Evolutionary conservation across 495 filamentous ascomycete species (phyloP).

Genomic region (Trichoderma reesei): DNA sequence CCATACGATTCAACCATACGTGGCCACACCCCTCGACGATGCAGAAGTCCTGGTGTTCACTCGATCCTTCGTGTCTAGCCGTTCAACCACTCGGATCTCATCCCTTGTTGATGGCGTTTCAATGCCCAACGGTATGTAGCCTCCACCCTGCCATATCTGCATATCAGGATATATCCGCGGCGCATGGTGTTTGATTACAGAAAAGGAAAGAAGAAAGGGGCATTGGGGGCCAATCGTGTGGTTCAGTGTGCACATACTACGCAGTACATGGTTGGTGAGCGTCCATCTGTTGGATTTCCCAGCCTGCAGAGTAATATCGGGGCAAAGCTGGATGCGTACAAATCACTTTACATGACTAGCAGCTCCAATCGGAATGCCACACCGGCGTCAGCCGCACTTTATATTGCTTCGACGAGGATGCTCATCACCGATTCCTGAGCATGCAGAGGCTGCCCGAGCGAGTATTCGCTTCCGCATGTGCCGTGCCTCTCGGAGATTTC

Average conservation of each 20-base stretch:
- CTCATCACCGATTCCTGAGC: not conserved
- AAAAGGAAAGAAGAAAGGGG: not conserved
- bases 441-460: not conserved
- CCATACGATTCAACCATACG: slow-evolving; percentile 6
- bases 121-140: not conserved
- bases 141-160: not conserved
- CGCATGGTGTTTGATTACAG: not conserved
- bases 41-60: not conserved
- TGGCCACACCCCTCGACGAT: slow-evolving; percentile 6
- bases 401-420: not conserved
- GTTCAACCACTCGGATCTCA: not conserved
- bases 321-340: not conserved
- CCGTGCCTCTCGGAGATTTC: not conserved
- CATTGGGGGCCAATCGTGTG: not conserved
- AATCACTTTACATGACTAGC: not conserved
- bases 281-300: not conserved
- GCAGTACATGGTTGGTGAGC: not conserved
- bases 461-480: not conserved
- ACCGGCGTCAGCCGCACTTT: not conserved
- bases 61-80: not conserved
- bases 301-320: not conserved
- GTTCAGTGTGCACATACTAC: not conserved
- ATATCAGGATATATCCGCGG: not conserved
- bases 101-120: not conserved
- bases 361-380: not conserved